Base-by-base conservation (phyloP, 1,139 yeast species). In the Kodamaea derodonti region DNA sequence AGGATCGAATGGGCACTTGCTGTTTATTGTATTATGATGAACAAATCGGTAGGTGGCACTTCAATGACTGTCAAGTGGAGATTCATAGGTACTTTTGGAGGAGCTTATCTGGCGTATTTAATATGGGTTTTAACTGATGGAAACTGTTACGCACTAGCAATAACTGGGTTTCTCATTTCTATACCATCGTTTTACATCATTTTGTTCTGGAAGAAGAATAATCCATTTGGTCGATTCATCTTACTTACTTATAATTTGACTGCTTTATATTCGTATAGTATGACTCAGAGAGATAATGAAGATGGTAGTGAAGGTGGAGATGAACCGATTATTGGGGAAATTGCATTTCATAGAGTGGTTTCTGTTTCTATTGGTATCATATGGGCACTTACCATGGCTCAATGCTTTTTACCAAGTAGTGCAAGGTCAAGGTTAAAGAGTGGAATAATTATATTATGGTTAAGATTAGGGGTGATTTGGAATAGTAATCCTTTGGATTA, bases 1-100 rank as follows among this genome's bases (percentile, higher is more conserved):
- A 62, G 92, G 45, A 81, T 84, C 12, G 95, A 86, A 54, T 86
- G 95, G 95, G 82, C 88, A 0, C 60, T 86, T 26, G 83, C 84
- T 11, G 80, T 90, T 0, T 86, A 79, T 49, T 79, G 86, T 47
- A 82, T 86, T 37, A 84, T 86, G 67, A 84, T 85, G 92, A 84
- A 81, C 50, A 84, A 84, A 51, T 81, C 90, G 0, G 65, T 84
- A n/a, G 95, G 95, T 11, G 95, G 95, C 0, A 86, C 95, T 0
- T 73, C 85, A 12, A 78, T 80, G 77, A 82, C 94, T 0, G 79
- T 83, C 1, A 80, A 82, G 43, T 80, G 84, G 77, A 67, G 95
- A 43, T 69, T 85, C 36, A 47, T 80, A 13, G 95, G 95, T 0
- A 85, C 95, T 0, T 76, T 80, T 42, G 37, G 82, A 9, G 95